phyloP scores from a whole-genome alignment of 1,284 basidiomycete species.

The Peniophora sp. region DNA sequence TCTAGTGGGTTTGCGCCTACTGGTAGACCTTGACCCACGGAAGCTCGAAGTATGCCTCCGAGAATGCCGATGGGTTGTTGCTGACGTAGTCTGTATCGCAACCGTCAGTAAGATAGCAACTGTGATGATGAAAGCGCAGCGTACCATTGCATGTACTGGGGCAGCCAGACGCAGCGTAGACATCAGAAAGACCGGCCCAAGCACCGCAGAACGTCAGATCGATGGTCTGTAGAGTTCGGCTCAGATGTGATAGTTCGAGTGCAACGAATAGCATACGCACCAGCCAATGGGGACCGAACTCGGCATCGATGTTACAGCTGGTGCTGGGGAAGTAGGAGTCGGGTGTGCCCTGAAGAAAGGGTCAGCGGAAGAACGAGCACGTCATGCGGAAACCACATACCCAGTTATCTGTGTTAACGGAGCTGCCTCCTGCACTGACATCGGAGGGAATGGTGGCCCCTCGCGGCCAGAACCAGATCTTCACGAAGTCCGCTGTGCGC shows the following conservation, averaged over 20 bases:
- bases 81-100: constrained; percentile 30
- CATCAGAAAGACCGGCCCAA: constrained; percentile 39
- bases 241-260: constrained; percentile 34
- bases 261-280: constrained; percentile 5
- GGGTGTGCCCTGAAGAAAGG: constrained; percentile 37
- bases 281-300: constrained; percentile 35
- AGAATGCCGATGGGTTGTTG: constrained; percentile 36
- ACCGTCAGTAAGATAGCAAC: constrained; percentile 1
- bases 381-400: constrained; percentile 12
- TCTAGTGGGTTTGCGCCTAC: not conserved
- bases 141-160: constrained; percentile 43
- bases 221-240: constrained; percentile 34
- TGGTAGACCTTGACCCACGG: constrained; percentile 19
- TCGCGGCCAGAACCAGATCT: constrained; percentile 55
- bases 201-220: constrained; percentile 31
- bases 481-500: constrained; percentile 36
- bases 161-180: constrained; percentile 39
- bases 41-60: constrained; percentile 42
- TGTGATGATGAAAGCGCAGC: not conserved
- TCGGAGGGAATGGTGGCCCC: constrained; percentile 34
- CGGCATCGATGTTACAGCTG: constrained; percentile 37
- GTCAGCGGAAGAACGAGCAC: not conserved
- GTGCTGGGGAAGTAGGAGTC: constrained; percentile 48
- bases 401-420: constrained; percentile 41
- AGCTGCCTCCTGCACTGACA: constrained; percentile 29